phyloP scores from a whole-genome alignment of 2,329 filamentous ascomycete species.

The Bipolaris cookei region DNA sequence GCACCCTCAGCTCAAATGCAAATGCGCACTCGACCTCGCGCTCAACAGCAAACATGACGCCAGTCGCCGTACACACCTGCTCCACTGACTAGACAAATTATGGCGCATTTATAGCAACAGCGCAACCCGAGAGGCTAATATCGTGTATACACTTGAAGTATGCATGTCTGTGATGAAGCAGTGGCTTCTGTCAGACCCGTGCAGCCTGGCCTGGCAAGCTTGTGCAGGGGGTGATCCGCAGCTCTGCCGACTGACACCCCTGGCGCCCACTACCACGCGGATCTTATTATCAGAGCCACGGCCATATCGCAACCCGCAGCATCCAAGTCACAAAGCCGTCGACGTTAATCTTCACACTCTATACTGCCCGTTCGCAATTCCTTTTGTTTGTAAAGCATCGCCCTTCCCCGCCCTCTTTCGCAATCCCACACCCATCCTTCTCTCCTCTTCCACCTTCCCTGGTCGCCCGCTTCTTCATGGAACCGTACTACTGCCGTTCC shows the following conservation, averaged over 20 bases:
- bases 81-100: background rate
- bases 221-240: conserved; percentile 12
- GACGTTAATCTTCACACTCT: conserved; percentile 16
- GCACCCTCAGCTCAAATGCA: background rate
- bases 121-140: background rate
- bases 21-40: background rate
- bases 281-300: conserved; percentile 12
- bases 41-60: background rate
- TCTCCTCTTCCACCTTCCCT: background rate
- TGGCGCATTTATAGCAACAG: background rate
- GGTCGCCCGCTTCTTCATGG: conserved; percentile 8
- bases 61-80: background rate
- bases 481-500: conserved; percentile 15
- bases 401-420: background rate
- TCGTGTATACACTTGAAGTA: conserved; percentile 8
- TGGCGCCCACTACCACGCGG: conserved; percentile 16
- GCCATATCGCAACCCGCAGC: conserved; percentile 15
- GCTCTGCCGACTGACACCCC: conserved; percentile 18
- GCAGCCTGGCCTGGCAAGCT: conserved; percentile 5
- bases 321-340: conserved; percentile 12
- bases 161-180: conserved; percentile 18
- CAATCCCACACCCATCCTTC: background rate
- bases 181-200: conserved; percentile 8
- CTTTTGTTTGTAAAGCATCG: conserved; percentile 3
- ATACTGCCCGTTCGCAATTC: conserved; percentile 11